A percentile compares a stretch with the other conserved stretches of the same genome.
These are phyloP conservation scores for Quambalaria eucalypti DNA, from an alignment of 1,284 basidiomycete species.

Conservation along the genomic window DNA sequence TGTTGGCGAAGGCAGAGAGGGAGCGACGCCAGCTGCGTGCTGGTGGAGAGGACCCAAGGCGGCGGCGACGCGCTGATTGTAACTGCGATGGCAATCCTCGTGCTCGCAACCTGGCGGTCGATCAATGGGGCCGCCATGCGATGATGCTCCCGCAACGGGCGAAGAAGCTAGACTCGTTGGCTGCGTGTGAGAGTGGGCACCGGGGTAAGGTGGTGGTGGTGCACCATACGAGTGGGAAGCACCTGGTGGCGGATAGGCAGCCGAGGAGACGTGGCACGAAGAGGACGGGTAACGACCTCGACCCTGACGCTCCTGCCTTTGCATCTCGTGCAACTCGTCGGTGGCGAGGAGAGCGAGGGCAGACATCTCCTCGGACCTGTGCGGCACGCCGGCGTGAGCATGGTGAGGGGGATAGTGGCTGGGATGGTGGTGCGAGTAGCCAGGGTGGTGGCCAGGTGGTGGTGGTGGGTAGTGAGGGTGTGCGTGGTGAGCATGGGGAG, in stretches of 20 bases:
- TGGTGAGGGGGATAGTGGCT: not conserved
- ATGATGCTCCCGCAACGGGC: not conserved
- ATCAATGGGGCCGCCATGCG: not conserved
- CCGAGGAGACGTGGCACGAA: not conserved
- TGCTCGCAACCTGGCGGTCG: conserved; percentile 32
- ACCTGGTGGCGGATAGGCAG: not conserved
- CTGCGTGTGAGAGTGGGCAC: conserved; percentile 3
- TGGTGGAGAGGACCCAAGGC: conserved; percentile 14
- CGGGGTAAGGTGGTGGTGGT: not conserved
- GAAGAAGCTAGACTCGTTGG: conserved; percentile 4
- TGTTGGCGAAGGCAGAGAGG: not conserved
- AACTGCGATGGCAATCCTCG: conserved; percentile 37
- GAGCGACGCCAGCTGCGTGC: not conserved
- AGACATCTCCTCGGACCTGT: conserved; percentile 35
- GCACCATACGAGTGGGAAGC: not conserved
- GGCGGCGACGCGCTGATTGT: conserved; percentile 32
- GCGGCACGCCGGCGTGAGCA: not conserved
- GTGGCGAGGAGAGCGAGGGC: conserved; percentile 40
- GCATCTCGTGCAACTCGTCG: conserved; percentile 40
- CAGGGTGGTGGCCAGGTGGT: conserved; percentile 1
- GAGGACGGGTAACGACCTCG: too few species aligned
- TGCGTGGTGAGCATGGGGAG: not conserved
- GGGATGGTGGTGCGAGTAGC: not conserved
- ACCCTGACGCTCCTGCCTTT: conserved; percentile 32
- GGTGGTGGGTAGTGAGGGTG: conserved; percentile 8